Evolutionary conservation across 1,284 basidiomycete genomes (phyloP).

Genomic region (Neonothopanus nambi): DNA sequence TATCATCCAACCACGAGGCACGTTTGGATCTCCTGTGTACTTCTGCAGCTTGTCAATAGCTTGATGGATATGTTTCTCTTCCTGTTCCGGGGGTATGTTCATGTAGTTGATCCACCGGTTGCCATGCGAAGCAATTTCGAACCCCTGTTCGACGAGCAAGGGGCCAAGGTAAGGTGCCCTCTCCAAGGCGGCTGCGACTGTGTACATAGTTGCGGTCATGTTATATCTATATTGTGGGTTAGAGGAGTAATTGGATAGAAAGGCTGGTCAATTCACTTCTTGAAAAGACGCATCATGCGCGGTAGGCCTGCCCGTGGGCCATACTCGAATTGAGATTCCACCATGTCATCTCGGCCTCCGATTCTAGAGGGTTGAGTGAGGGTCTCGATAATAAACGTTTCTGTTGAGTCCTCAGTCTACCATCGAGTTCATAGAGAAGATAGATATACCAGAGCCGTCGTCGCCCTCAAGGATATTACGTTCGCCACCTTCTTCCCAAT

Average conservation of each 20-base stretch:
- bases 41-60: conserved; percentile 8
- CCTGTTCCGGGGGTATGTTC: conserved; percentile 4
- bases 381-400: conserved; percentile 7
- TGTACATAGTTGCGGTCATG: conserved; percentile 6
- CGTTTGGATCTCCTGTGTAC: conserved; percentile 3
- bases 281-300: too few species aligned
- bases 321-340: too few species aligned
- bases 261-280: not conserved
- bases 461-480: conserved; percentile 9
- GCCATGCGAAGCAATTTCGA: conserved; percentile 9
- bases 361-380: conserved; percentile 7
- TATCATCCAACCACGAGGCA: conserved; percentile 11
- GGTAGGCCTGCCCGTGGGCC: too few species aligned
- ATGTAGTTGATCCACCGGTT: conserved; percentile 11
- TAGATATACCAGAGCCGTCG: conserved; percentile 5
- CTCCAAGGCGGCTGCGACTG: conserved; percentile 5
- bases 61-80: conserved; percentile 10
- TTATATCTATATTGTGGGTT: not conserved
- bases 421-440: not conserved
- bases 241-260: not conserved
- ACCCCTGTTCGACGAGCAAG: conserved; percentile 4
- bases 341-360: too few species aligned
- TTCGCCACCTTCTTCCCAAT: conserved; percentile 10
- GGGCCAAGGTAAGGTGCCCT: conserved; percentile 6
- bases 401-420: too few species aligned